Evolutionary conservation across 2,329 filamentous ascomycete genomes (phyloP).

Genomic region (Colletotrichum sojae): DNA sequence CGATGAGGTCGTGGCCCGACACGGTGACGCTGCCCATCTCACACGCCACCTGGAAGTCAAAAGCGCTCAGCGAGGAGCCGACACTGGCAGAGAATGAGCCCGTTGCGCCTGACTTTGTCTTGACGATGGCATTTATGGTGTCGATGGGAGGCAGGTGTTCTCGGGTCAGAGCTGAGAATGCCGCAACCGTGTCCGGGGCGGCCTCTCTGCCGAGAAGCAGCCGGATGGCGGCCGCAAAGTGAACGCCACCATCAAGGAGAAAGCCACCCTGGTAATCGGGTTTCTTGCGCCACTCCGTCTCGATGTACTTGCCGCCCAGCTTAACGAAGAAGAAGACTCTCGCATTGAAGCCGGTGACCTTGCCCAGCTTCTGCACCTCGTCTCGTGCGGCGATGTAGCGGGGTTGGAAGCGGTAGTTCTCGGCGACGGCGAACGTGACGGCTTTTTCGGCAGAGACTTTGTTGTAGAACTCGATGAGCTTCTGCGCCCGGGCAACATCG

Average conservation of each 20-base stretch:
- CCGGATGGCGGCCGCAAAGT: slow-evolving; percentile 76
- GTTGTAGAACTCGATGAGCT: slow-evolving; percentile 55
- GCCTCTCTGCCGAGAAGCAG: slow-evolving; percentile 63
- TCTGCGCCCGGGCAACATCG: slow-evolving; percentile 62
- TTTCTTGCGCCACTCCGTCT: slow-evolving; percentile 70
- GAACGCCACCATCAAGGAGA: slow-evolving; percentile 82
- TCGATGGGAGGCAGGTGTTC: slow-evolving; percentile 75
- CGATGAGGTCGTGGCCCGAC: slow-evolving; percentile 59
- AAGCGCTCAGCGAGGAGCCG: slow-evolving; percentile 67
- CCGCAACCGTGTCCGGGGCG: slow-evolving; percentile 63
- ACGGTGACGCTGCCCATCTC: slow-evolving; percentile 70
- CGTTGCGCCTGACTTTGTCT: slow-evolving; percentile 65
- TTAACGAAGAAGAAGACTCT: slow-evolving; percentile 60
- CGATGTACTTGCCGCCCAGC: slow-evolving; percentile 40
- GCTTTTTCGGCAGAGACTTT: slow-evolving; percentile 45
- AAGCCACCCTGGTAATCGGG: slow-evolving; percentile 83
- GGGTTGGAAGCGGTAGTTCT: slow-evolving; percentile 79
- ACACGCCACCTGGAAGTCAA: slow-evolving; percentile 70
- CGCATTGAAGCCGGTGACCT: slow-evolving; percentile 54
- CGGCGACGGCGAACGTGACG: slow-evolving; percentile 73
- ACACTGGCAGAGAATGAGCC: slow-evolving; percentile 72
- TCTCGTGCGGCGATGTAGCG: slow-evolving; percentile 64
- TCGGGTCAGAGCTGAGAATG: slow-evolving; percentile 63
- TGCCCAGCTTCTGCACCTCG: slow-evolving; percentile 64
- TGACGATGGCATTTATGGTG: slow-evolving; percentile 72